phyloP scores from a whole-genome alignment of 306 rosid species.

The Castanea crenata region DNA sequence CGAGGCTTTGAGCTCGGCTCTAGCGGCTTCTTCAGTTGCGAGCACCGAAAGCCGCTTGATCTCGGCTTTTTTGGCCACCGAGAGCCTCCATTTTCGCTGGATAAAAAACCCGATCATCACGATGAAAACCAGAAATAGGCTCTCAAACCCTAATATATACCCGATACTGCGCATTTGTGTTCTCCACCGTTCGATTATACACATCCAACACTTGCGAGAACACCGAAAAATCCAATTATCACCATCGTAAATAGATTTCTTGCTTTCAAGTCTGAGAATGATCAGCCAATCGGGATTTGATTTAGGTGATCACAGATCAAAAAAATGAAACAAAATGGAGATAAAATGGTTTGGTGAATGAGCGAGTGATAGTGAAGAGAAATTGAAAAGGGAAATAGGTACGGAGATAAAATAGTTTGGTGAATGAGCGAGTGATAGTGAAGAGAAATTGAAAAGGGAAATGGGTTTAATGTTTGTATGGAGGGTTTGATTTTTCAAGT shows the following conservation, averaged over 20 bases:
- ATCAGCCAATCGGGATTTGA: conserved; percentile 5
- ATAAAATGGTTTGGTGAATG: neutral
- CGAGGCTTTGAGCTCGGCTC: conserved; percentile 73
- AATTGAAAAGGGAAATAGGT: too few species aligned
- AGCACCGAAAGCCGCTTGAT: conserved; percentile 69
- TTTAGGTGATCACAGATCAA: neutral
- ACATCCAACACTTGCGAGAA: conserved; percentile 46
- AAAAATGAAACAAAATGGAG: too few species aligned
- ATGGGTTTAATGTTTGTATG: too few species aligned
- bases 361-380: conserved; percentile 17
- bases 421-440: too few species aligned
- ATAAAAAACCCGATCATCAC: conserved; percentile 50
- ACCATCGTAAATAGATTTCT: conserved; percentile 49
- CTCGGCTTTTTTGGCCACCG: conserved; percentile 69
- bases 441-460: too few species aligned
- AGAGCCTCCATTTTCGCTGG: conserved; percentile 59
- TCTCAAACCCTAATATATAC: conserved; percentile 75
- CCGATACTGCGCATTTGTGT: conserved; percentile 75
- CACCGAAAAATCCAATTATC: conserved; percentile 35
- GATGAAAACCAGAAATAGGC: conserved; percentile 56
- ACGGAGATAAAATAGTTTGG: too few species aligned
- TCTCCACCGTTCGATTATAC: conserved; percentile 24
- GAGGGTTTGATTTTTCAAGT: too few species aligned
- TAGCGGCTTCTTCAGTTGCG: conserved; percentile 70
- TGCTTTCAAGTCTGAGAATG: too few species aligned